Percentiles rank a stretch among this genome's conserved stretches.
phyloP scores from a whole-genome alignment of 2,329 filamentous ascomycete genomes.

The Beauveria sp. region DNA sequence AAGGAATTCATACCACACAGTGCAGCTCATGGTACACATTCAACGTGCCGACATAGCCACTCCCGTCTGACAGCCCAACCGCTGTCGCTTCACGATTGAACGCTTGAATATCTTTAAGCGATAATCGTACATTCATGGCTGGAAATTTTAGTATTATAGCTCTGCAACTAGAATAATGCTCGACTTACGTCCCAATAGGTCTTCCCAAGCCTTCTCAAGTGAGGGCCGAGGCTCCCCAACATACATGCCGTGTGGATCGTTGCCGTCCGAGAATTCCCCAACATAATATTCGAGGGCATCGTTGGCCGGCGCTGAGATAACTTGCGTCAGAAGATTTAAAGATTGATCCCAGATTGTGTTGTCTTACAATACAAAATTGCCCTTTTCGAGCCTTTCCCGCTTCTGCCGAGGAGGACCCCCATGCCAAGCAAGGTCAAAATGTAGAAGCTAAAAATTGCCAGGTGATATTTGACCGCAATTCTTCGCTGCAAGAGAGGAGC shows the following conservation, averaged over 20 bases:
- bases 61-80: constrained; percentile 6
- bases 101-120: neutral
- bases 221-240: constrained; percentile 8
- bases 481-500: neutral
- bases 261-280: constrained; percentile 1
- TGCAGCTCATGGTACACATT: constrained; percentile 10
- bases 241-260: constrained; percentile 5
- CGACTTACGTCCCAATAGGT: constrained; percentile 5
- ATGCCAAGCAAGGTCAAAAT: neutral
- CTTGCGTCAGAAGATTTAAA: neutral
- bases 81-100: constrained; percentile 7
- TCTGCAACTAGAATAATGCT: too few species aligned
- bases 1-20: neutral
- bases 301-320: constrained; percentile 3
- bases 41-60: constrained; percentile 9
- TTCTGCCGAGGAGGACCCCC: neutral
- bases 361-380: constrained; percentile 5
- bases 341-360: too few species aligned
- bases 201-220: constrained; percentile 9
- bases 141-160: neutral
- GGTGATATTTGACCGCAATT: neutral
- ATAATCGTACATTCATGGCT: constrained; percentile 8
- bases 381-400: neutral
- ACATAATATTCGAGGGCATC: constrained; percentile 7
- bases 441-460: constrained; percentile 7